Evolutionary conservation across 2,329 filamentous ascomycete species (phyloP).

Genomic region (Epichloe scottii): DNA sequence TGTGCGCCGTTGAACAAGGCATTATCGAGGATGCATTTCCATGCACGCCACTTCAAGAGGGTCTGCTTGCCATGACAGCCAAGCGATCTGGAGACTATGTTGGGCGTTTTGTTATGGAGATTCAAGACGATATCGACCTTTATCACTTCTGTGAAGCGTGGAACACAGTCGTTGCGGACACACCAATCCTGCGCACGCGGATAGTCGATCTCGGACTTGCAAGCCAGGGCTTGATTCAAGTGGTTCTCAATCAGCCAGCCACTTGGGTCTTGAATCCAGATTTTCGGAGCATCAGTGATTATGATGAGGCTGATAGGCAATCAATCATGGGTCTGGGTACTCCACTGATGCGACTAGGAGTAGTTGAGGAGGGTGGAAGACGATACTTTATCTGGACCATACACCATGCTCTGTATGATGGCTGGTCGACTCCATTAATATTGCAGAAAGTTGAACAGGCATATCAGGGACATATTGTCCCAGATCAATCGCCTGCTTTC

Average conservation of each 20-base stretch:
- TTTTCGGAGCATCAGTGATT: conserved; percentile 9
- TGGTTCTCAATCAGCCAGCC: conserved; percentile 26
- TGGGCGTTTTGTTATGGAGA: conserved; percentile 8
- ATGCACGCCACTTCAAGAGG: conserved; percentile 26
- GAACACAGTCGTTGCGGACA: background rate
- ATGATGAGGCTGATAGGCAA: conserved; percentile 23
- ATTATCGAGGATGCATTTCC: conserved; percentile 10
- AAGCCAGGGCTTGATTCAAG: conserved; percentile 26
- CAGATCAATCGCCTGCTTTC: too few relatives aligned
- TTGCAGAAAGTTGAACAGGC: conserved; percentile 18
- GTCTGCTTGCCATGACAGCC: conserved; percentile 22
- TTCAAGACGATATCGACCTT: conserved; percentile 5
- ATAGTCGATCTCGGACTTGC: conserved; percentile 27
- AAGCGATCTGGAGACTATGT: conserved; percentile 23
- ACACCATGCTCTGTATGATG: background rate
- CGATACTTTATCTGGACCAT: conserved; percentile 15
- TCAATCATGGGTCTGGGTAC: conserved; percentile 25
- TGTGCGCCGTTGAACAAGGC: background rate
- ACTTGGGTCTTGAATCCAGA: conserved; percentile 17
- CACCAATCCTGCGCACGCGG: conserved; percentile 29
- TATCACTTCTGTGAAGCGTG: conserved; percentile 7
- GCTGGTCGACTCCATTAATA: conserved; percentile 11
- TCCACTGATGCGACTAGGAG: conserved; percentile 27
- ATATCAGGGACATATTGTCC: background rate
- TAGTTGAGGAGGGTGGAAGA: conserved; percentile 19